These are phyloP conservation scores for Parathielavia appendiculata DNA, from an alignment of 495 filamentous ascomycete species.

Conservation along the genomic window DNA sequence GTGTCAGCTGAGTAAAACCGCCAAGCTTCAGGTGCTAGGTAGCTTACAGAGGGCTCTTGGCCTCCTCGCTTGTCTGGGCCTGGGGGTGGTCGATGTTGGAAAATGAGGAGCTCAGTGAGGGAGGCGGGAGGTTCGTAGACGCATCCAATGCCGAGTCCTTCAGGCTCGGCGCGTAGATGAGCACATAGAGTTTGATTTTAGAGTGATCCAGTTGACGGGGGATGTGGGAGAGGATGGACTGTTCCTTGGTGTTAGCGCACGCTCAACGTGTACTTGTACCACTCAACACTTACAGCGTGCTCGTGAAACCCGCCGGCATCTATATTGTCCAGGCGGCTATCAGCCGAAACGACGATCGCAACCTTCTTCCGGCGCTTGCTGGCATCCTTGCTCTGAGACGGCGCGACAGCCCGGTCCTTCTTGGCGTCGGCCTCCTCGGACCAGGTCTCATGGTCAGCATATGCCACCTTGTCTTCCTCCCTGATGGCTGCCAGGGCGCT, in stretches of 20 bases:
- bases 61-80: constrained; percentile 58
- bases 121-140: constrained; percentile 45
- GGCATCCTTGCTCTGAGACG: constrained; percentile 29
- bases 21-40: background rate
- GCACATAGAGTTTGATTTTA: constrained; percentile 68
- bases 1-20: constrained; percentile 8
- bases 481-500: constrained; percentile 76
- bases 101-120: constrained; percentile 77
- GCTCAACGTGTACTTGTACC: constrained; percentile 18
- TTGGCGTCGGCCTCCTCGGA: constrained; percentile 66
- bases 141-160: constrained; percentile 56
- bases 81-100: constrained; percentile 79
- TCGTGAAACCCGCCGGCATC: constrained; percentile 61
- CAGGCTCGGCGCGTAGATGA: constrained; percentile 80
- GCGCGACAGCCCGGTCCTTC: constrained; percentile 31
- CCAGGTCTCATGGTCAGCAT: constrained; percentile 79
- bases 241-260: background rate
- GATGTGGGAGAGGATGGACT: constrained; percentile 89
- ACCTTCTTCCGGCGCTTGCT: constrained; percentile 64
- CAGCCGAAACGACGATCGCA: constrained; percentile 78
- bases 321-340: constrained; percentile 52
- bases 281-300: constrained; percentile 63
- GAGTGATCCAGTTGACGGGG: constrained; percentile 64
- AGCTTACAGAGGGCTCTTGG: constrained; percentile 50
- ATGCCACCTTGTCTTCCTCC: constrained; percentile 75